Evolutionary conservation across 257 asterid species (phyloP), one percentile per base, ranked within the genome.

Genomic region (Primulina eburnea): DNA sequence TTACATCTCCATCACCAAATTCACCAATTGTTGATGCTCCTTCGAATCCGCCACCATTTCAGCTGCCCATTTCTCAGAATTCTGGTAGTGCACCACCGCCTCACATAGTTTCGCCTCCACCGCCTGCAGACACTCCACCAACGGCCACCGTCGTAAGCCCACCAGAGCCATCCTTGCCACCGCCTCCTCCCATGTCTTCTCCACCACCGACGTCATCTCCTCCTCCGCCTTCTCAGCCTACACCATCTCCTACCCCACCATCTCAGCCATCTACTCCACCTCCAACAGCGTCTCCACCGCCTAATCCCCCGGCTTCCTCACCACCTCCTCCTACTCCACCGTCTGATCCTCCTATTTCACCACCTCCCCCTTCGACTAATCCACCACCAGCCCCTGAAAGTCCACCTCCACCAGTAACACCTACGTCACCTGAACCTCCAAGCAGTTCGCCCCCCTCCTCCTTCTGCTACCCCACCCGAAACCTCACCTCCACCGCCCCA

Each of bases 1-100:
- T 82, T 40, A 38, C 80, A 72, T 75, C 89, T 79, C 86, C 88
- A 34, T 73, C 86, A 70, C 78, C 82, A 81, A 77, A 78, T 70
- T 72, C 82, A 26, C 76, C 84, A 7, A 63, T 58, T 38, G 72
- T 71, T 38, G 66, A 50, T 14, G 56, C 56, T 50, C 56, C 56
- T 14, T 20, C 69, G 26, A 9, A 24, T 30, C 24, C 79, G 28
- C 68, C 78, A 6, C 81, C 86, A 12, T 29, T 72, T 11, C 70
- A 64, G 47, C 30, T 76, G 29, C 26, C 76, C 1, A 30, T 4
- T 20, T 18, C 69, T 18, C 69, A 10, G 6, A n/a, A 33, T 6
- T 60, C 74, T 53, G 28, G 73, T 37, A 30, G 12, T 76, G 67
- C 74, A 16, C 34, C 65, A 6, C 68, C 73, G 5, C 77, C 81